Evolutionary conservation across 1,284 basidiomycete genomes (phyloP).

Genomic region (Apiotrichum mycotoxinovorans): DNA sequence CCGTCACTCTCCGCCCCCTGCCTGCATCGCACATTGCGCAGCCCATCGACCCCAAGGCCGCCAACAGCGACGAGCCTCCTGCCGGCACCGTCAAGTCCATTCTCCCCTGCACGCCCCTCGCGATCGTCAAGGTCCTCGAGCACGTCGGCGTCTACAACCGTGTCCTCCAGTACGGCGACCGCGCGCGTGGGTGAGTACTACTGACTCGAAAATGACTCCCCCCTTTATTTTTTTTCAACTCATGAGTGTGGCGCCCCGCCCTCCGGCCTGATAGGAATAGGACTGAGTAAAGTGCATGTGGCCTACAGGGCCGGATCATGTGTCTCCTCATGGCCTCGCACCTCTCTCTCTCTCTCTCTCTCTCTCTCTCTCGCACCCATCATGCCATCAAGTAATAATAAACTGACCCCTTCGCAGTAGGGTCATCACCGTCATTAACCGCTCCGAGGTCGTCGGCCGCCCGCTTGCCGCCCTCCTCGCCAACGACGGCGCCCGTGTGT

Average conservation of each 20-base stretch:
- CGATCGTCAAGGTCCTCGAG: slow-evolving; percentile 92
- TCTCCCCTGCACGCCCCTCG: slow-evolving; percentile 93
- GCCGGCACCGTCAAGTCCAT: slow-evolving; percentile 59
- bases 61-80: slow-evolving; percentile 59
- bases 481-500: slow-evolving; percentile 89
- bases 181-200: slow-evolving; percentile 68
- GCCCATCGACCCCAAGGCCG: slow-evolving; percentile 32
- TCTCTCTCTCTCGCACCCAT: background rate
- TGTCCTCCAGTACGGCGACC: slow-evolving; percentile 86
- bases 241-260: background rate
- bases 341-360: background rate
- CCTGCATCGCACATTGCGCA: slow-evolving; percentile 39
- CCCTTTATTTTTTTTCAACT: background rate
- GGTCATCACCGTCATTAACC: slow-evolving; percentile 33
- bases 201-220: background rate
- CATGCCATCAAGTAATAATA: background rate
- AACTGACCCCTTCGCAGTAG: slow-evolving; percentile 14
- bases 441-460: slow-evolving; percentile 78
- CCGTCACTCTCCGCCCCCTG: slow-evolving; percentile 47
- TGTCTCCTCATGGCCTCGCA: background rate
- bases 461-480: slow-evolving; percentile 84
- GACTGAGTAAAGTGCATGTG: background rate
- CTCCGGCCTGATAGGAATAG: background rate
- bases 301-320: background rate
- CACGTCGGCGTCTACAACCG: slow-evolving; percentile 87